phyloP scores from a whole-genome alignment of 495 filamentous ascomycete species.

The Polyplosphaeria fusca region DNA sequence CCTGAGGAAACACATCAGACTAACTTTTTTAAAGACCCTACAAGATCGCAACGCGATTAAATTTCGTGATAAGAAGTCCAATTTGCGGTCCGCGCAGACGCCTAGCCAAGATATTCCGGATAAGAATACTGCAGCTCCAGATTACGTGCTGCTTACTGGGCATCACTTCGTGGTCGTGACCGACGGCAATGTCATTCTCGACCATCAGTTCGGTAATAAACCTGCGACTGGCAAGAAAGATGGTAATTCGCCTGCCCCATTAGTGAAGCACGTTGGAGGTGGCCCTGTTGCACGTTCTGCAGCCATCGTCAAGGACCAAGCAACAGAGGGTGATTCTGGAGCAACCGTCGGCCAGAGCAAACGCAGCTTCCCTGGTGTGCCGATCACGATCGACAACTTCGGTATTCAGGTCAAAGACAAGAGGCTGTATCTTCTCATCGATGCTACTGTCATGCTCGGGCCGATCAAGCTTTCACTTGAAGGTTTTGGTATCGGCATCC shows the following conservation, averaged over 20 bases:
- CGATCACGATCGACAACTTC: background rate
- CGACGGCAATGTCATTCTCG: background rate
- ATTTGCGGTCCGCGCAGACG: no score
- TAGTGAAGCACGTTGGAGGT: no score
- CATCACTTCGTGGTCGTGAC: constrained; percentile 8
- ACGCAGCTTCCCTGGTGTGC: no score
- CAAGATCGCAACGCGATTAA: no score
- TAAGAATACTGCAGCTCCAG: no score
- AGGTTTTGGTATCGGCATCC: background rate
- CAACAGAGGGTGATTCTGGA: background rate
- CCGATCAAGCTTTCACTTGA: background rate
- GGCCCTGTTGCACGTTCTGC: background rate
- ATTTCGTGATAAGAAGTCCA: no score
- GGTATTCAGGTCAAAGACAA: background rate
- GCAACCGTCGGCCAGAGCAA: background rate
- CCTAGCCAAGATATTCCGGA: no score
- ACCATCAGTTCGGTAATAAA: background rate
- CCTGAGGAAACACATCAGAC: no score
- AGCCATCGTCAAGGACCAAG: background rate
- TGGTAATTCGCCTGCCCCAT: background rate
- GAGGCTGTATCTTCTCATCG: background rate
- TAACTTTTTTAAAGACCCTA: no score
- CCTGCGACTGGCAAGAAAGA: background rate
- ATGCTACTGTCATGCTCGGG: background rate
- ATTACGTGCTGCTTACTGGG: background rate